Evolutionary conservation across 768 basidiomycete genomes (phyloP), one percentile per base, ranked within the genome.

Genomic region (Mycena metata): DNA sequence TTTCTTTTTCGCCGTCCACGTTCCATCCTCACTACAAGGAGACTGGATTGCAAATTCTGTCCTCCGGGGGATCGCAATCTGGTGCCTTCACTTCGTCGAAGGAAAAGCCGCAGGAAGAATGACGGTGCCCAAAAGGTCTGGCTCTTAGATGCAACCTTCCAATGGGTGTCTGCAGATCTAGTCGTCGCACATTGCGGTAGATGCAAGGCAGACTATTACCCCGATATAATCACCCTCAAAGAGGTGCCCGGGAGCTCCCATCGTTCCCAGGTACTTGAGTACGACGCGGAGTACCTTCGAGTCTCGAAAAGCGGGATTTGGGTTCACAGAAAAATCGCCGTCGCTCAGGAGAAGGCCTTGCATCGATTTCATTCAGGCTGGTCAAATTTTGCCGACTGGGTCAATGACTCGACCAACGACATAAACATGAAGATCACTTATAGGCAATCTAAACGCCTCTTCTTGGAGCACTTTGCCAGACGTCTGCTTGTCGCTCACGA

Each of bases 281-380:
- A 54, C 59, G 61, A 72, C 46, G 36, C 69, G 4, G 17, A 23
- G 26, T 77, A 73, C 58, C 49, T 76, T 19, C 67, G 77, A 9
- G 71, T 78, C 30, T 78, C 74, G 3, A 73, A 77, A 55, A 43
- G 58, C 55, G 77, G 74, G 6, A 60, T 76, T 15, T 78, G 74
- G 76, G 64, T 74, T 7, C 66, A 76, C 50, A 45, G 67, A 4
- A 57, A 43, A 13, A 56, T 79, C 33, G 78, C 74, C 9, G 2
- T 70, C 19, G 68, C 61, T 4, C 77, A 78, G 52, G 76, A 76
- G 59, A 59, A 64, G 9, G 71, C 75, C 15, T 35, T 76, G 12
- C 58, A 71, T 35, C 69, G 69, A 0, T 75, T 76, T 51, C 73
- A 75, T 39, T 60, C 70, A 11, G 74, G 76, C 19, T 78, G 76